Evolutionary conservation across 2,329 filamentous ascomycete species (phyloP).

Genomic region (Monosporascus sp.): DNA sequence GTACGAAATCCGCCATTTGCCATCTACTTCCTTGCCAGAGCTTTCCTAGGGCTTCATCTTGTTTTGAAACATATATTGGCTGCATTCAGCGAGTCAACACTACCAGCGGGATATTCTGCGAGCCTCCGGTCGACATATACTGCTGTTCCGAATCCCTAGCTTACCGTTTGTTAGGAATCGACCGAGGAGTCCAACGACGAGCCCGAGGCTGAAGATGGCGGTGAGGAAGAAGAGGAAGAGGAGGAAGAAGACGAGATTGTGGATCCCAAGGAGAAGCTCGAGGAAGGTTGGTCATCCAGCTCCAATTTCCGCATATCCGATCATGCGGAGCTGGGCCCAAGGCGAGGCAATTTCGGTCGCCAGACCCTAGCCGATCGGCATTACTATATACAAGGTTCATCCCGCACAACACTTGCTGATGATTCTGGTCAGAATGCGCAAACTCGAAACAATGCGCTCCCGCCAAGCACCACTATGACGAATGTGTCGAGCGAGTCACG

Average conservation of each 20-base stretch:
- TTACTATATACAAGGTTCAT: neutral
- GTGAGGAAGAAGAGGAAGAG: slow-evolving; percentile 66
- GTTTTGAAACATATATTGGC: too few species aligned
- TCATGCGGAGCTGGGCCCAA: neutral
- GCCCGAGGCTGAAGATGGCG: slow-evolving; percentile 46
- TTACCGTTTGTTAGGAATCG: slow-evolving; percentile 27
- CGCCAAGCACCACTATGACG: slow-evolving; percentile 95
- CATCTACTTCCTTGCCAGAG: slow-evolving; percentile 12
- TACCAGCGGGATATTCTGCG: too few species aligned
- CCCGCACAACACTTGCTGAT: slow-evolving; percentile 8
- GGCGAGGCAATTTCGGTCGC: too few species aligned
- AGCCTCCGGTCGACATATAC: too few species aligned
- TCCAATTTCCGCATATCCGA: neutral
- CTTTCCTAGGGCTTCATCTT: too few species aligned
- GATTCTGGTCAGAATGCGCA: slow-evolving; percentile 68
- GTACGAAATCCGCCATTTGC: slow-evolving; percentile 27
- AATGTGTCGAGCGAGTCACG: slow-evolving; percentile 93
- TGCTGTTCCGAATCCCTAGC: too few species aligned
- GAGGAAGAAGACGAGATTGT: slow-evolving; percentile 78
- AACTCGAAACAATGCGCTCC: slow-evolving; percentile 79
- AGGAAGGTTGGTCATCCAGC: slow-evolving; percentile 70
- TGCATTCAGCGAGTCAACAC: too few species aligned
- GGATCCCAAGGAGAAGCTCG: slow-evolving; percentile 81
- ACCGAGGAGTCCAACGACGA: slow-evolving; percentile 42
- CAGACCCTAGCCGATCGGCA: too few species aligned